Base-by-base conservation (phyloP, 2,329 filamentous ascomycete genomes). In the Ophiostoma triangulosporum region DNA sequence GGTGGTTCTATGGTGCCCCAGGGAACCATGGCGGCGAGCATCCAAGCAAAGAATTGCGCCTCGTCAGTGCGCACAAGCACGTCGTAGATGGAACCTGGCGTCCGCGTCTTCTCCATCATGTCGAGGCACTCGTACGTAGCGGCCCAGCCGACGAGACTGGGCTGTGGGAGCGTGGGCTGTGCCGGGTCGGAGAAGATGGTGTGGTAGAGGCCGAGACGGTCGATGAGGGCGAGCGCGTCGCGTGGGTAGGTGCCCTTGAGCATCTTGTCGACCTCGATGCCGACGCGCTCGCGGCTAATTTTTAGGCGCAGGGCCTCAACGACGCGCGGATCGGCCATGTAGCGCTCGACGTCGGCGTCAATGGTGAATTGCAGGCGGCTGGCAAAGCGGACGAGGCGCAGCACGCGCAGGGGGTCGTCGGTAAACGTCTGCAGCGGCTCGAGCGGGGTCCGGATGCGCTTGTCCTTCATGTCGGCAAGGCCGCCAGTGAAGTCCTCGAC, bases 351-450 rank as follows among this genome's bases (percentile, higher is more conserved):
- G 29, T 76, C 73, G 0, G 73, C 65, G 57, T 94, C 86, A 58
- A 98, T 95, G 9, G 68, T 71, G 64, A 95, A 98, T 46, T 77
- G 75, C 7, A 97, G 74, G 20, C 90, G 78, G 62, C 88, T 94
- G 4, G 91, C 88, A 68, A 98, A 97, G 54, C 93, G 81, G 50
- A 98, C 85, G 51, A 97, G 73, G 48, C 91, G 80, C 57, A 97
- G 70, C 3, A 97, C 86, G 17, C 93, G 78, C 24, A 98, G 72
- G 12, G 93, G 93, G 63, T 97, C 91, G 64, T 97, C 91, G 65
- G 83, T 88, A 69, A 98, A 97, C 0, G 91, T 98, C 64, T 95
- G 86, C 51, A 87, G 82, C 24, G 91, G 90, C 51, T 89, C 84
- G 40, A 97, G 69, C 0, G 91, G 91, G 3, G 93, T 97, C 52